Base-by-base conservation (phyloP, 345 rosid genomes). In the Aethionema arabicum region DNA sequence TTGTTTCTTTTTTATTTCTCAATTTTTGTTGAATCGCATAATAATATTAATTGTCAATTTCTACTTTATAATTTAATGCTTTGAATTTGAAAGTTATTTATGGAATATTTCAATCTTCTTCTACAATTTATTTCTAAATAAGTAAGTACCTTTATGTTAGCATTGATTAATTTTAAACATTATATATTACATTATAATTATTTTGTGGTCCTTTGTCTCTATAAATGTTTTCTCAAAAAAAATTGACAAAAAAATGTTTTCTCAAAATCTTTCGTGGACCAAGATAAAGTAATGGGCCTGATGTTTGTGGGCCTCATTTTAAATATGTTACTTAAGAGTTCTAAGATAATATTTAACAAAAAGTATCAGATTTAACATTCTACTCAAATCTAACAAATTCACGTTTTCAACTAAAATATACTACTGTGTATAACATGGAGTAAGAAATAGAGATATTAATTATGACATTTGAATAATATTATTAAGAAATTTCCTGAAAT, bases 31-130 rank as follows among this genome's bases (percentile, higher is more conserved):
- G 59, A 42, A 52, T 52, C 12, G 32, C 42, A 52, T 11, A 31
- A 39, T 32, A 11, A 11, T 11, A 41, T 63, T 32, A 11, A 11
- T 30, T 37, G 45, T 53, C 35, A 35, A 6, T 14, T 45, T 60
- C 43, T 46, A 32, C 35, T 9, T 54, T 36, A 35, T 21, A 21
- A 21, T 39, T 13, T 30, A 36, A 4, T 53, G 31, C 31, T 13
- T 53, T 52, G 51, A 42, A 64, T 64, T 42, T n/a, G 43, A 65
- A 54, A 65, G 37, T 46, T 54, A 65, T 40, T 11, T 56, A 3
- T 47, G 46, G 45, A 54, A 53, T 21, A 21, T 36, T 65, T 38
- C 46, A 65, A 32, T 27, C 35, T 52, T 65, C 30, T 65, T 54
- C 30, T 27, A 35, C 31, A 33, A 35, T 47, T 27, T 7, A 36